These are phyloP conservation scores for Cenchrus fungigraminus DNA, from an alignment of 176 grass and related monocot genomes.

Conservation along the genomic window DNA sequence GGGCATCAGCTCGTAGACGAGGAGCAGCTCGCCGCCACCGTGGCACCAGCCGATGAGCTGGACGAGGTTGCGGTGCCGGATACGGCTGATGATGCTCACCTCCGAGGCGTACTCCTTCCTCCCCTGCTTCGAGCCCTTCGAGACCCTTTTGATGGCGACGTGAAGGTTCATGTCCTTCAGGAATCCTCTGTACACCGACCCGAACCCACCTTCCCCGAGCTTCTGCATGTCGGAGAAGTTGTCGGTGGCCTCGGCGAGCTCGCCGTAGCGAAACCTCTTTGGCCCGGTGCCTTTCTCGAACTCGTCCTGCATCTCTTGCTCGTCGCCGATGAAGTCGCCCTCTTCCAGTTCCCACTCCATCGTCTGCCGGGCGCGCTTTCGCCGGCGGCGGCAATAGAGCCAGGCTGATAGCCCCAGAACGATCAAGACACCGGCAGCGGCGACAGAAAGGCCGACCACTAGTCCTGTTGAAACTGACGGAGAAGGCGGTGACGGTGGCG, in stretches of 20 bases:
- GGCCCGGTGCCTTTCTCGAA: slow-evolving; percentile 39
- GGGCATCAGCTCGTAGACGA: slow-evolving; percentile 54
- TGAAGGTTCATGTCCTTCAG: neutral
- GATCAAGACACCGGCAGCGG: too few species aligned
- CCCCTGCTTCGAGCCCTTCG: slow-evolving; percentile 48
- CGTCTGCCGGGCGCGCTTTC: too few species aligned
- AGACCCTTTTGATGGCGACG: slow-evolving; percentile 34
- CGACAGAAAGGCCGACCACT: too few species aligned
- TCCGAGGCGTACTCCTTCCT: slow-evolving; percentile 59
- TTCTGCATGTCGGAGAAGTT: slow-evolving; percentile 31
- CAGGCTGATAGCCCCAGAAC: too few species aligned
- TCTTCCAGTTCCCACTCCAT: too few species aligned
- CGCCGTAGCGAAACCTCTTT: slow-evolving; percentile 29
- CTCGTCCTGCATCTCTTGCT: neutral
- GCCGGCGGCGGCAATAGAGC: too few species aligned
- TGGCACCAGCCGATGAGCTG: slow-evolving; percentile 83
- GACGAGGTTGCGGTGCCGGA: slow-evolving; percentile 65
- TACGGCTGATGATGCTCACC: slow-evolving; percentile 65
- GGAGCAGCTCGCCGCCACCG: slow-evolving; percentile 41
- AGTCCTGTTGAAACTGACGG: too few species aligned
- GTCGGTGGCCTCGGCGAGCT: slow-evolving; percentile 31
- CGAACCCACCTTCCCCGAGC: slow-evolving; percentile 37
- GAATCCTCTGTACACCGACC: slow-evolving; percentile 31
- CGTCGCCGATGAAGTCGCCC: too few species aligned
- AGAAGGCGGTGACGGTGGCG: too few species aligned